Conservation (phyloP, 345 rosid species). For the Salix suchowensis region DNA sequence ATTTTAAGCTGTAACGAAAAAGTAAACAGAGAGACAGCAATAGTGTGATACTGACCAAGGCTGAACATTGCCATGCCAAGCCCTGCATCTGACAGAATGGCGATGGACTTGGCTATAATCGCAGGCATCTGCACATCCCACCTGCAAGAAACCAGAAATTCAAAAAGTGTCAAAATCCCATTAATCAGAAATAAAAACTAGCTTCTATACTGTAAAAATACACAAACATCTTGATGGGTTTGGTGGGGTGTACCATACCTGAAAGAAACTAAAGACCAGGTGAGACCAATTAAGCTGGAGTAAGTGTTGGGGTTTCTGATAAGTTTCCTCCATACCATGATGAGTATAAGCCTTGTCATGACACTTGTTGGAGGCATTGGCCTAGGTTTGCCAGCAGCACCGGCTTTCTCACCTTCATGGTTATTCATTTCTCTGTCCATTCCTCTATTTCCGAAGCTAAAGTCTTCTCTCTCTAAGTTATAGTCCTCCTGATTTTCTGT, state of each 20-base stretch:
- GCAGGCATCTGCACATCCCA: constrained; percentile 96
- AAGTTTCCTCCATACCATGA: constrained; percentile 99
- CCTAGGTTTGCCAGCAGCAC: constrained; percentile 51
- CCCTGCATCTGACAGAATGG: constrained; percentile 99
- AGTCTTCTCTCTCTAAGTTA: constrained; percentile 67
- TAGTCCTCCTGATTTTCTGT: constrained; percentile 43
- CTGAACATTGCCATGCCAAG: constrained; percentile 99
- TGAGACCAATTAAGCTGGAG: constrained; percentile 90
- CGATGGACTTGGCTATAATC: constrained; percentile 86
- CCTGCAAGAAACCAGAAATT: constrained; percentile 37
- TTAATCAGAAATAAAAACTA: neutral
- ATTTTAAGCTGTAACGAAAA: neutral
- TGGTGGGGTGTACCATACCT: constrained; percentile 31
- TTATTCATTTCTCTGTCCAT: constrained; percentile 37
- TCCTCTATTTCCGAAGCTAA: constrained; percentile 74
- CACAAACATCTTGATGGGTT: neutral
- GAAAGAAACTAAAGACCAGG: constrained; percentile 88
- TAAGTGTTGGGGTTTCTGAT: constrained; percentile 97
- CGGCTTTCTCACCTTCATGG: constrained; percentile 45
- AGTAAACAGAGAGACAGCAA: neutral
- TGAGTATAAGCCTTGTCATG: constrained; percentile 93
- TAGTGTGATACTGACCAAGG: constrained; percentile 69
- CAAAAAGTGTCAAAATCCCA: neutral
- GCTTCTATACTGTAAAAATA: no score
- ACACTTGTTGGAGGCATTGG: constrained; percentile 96